Conservation (phyloP, 2,329 filamentous ascomycete species). For the Acrocalymma vagum region DNA sequence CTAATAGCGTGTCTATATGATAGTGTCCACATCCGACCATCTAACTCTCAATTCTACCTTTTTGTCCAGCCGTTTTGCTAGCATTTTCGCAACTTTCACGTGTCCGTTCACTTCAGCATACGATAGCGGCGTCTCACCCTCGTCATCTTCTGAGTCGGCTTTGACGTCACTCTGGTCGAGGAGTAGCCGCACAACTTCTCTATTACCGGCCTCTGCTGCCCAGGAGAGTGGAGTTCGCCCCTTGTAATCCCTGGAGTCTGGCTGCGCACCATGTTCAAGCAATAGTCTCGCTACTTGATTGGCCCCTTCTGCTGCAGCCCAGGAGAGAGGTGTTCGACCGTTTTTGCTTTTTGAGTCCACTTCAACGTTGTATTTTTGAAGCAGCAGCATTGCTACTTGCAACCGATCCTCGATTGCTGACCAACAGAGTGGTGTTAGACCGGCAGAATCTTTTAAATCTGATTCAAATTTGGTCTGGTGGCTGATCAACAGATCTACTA, state of each 20-base stretch:
- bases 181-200: not conserved
- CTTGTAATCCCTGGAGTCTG: not conserved
- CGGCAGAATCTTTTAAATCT: too few relatives aligned
- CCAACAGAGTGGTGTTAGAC: conserved; percentile 6
- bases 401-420: not conserved
- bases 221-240: conserved; percentile 1
- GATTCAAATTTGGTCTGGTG: too few relatives aligned
- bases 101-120: conserved; percentile 7
- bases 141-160: conserved; percentile 2
- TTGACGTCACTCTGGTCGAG: conserved; percentile 1
- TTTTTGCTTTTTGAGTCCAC: conserved; percentile 1
- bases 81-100: not conserved
- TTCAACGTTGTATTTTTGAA: conserved; percentile 1
- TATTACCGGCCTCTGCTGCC: conserved; percentile 1
- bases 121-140: conserved; percentile 3
- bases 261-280: not conserved
- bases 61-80: too few relatives aligned
- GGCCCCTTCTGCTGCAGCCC: conserved; percentile 2
- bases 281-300: conserved; percentile 4
- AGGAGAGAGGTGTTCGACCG: conserved; percentile 7
- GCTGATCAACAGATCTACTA: too few relatives aligned
- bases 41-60: too few relatives aligned
- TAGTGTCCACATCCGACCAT: too few relatives aligned
- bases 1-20: too few relatives aligned
- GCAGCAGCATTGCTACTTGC: conserved; percentile 1